These are phyloP conservation scores for Copromyces sp. DNA, from an alignment of 495 filamentous ascomycete genomes.

Conservation along the genomic window DNA sequence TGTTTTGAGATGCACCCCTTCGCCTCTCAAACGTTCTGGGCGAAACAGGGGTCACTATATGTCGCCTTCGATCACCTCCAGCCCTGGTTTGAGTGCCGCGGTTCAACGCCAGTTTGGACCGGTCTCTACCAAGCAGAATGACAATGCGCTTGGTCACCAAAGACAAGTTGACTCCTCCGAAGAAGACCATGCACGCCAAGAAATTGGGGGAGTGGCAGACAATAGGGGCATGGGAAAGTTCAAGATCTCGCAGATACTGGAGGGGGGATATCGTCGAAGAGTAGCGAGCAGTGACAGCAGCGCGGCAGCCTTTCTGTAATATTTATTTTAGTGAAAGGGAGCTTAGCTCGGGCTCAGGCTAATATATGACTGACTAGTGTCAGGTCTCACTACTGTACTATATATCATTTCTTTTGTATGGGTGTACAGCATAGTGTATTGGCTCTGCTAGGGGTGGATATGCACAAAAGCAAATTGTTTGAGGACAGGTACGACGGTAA, in stretches of 20 bases:
- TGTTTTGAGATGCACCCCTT: constrained; percentile 10
- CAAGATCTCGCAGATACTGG: neutral
- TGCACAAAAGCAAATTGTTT: neutral
- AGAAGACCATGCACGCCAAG: neutral
- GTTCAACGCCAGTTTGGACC: constrained; percentile 27
- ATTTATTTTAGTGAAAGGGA: neutral
- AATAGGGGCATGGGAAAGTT: neutral
- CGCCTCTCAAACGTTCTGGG: constrained; percentile 11
- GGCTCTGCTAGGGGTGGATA: neutral
- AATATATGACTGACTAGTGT: neutral
- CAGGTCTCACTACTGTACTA: neutral
- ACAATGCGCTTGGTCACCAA: neutral
- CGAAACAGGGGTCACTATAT: neutral
- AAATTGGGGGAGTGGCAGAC: neutral
- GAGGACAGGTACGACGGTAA: neutral
- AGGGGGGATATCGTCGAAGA: neutral
- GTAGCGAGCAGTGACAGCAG: neutral
- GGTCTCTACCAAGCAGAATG: neutral
- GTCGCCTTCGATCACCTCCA: constrained; percentile 17
- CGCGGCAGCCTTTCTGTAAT: neutral
- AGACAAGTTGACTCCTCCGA: neutral
- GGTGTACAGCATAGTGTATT: neutral
- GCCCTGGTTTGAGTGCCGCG: constrained; percentile 27
- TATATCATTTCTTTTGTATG: neutral
- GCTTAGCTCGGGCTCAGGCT: neutral